These are phyloP conservation scores for Arctostaphylos glauca DNA, from an alignment of 148 eudicot genomes.

Conservation along the genomic window DNA sequence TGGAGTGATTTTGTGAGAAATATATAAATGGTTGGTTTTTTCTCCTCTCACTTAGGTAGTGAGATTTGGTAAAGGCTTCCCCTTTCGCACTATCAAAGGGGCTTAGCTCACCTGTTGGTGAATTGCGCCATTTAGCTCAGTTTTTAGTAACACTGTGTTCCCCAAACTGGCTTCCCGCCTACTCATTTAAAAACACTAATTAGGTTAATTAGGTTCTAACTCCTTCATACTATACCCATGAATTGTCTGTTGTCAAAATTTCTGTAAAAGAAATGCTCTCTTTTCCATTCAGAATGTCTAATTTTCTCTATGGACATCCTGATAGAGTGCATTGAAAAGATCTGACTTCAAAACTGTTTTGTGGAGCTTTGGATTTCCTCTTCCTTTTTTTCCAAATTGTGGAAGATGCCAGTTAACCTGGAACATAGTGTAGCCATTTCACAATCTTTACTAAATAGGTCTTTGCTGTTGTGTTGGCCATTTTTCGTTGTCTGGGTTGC, in stretches of 20 bases:
- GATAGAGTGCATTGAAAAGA: not conserved
- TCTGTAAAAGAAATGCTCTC: not conserved
- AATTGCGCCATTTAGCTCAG: not conserved
- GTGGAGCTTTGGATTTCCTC: not conserved
- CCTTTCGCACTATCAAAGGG: too few species aligned
- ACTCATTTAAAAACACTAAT: too few species aligned
- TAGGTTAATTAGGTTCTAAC: too few species aligned
- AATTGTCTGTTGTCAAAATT: not conserved
- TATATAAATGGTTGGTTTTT: too few species aligned
- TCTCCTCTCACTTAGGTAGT: too few species aligned
- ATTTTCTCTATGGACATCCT: not conserved
- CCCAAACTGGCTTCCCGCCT: too few species aligned
- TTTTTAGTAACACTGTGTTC: not conserved
- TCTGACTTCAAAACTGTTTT: not conserved
- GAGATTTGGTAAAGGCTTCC: too few species aligned
- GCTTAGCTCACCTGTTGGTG: not conserved
- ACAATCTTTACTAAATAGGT: not conserved
- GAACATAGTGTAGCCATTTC: not conserved
- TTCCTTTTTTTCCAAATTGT: not conserved
- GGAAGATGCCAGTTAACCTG: constrained; percentile 3
- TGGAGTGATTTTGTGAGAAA: too few species aligned
- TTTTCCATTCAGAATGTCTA: not conserved
- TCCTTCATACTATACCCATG: not conserved
- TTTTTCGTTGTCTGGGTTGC: not conserved
- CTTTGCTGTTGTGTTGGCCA: not conserved